These are phyloP conservation scores for Lepidium didymum DNA, from an alignment of 345 rosid species.

Conservation along the genomic window DNA sequence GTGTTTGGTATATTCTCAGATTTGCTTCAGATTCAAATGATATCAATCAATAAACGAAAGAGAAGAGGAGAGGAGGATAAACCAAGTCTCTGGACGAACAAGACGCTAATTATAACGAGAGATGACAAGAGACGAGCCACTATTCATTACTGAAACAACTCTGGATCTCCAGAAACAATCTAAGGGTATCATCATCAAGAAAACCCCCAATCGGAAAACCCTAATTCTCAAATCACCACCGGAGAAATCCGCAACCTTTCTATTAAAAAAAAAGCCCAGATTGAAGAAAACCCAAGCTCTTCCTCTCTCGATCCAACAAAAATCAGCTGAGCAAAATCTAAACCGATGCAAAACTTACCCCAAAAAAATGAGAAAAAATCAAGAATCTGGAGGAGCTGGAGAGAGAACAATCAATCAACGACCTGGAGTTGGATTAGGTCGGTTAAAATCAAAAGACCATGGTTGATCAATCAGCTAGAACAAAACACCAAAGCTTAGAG, in stretches of 20 bases:
- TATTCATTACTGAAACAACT: not conserved
- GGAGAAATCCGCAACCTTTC: slow-evolving; percentile 10
- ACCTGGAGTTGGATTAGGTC: slow-evolving; percentile 11
- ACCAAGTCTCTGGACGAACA: not conserved
- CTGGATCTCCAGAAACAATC: not conserved
- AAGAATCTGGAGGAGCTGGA: no score
- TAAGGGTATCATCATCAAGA: not conserved
- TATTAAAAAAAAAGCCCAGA: not conserved
- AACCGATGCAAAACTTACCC: slow-evolving; percentile 12
- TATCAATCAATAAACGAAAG: not conserved
- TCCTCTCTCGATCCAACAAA: slow-evolving; percentile 20
- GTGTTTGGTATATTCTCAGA: not conserved
- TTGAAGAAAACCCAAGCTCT: slow-evolving; percentile 9
- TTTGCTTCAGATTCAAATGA: slow-evolving; percentile 8
- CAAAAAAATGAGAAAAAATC: no score
- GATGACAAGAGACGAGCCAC: slow-evolving; percentile 6
- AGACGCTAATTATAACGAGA: slow-evolving; percentile 2
- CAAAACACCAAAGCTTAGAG: not conserved
- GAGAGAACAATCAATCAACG: not conserved
- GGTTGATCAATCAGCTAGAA: slow-evolving; percentile 4
- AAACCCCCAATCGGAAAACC: slow-evolving; percentile 19
- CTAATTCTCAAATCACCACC: slow-evolving; percentile 16
- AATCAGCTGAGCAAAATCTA: no score
- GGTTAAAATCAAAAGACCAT: not conserved
- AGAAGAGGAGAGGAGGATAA: not conserved